phyloP scores from a whole-genome alignment of 225 moss, liverwort and hornwort species.

The Bryum argenteum region DNA sequence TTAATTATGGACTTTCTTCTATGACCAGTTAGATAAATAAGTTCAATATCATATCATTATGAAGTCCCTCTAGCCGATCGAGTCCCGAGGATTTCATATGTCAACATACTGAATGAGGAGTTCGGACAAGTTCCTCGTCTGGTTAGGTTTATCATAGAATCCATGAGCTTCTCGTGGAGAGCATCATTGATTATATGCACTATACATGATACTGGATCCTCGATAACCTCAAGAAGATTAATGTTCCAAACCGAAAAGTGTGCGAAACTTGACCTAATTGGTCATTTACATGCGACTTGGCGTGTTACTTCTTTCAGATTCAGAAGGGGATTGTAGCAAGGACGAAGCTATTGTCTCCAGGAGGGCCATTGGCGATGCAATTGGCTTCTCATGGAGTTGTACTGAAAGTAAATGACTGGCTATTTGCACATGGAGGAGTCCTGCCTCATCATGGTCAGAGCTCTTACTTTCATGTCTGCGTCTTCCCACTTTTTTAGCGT shows the following conservation, averaged over 20 bases:
- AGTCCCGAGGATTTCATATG: no score
- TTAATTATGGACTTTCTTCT: background rate
- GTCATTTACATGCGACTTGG: conserved; percentile 4
- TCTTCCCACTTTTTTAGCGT: no score
- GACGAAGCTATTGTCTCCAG: conserved; percentile 71
- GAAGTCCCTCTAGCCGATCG: background rate
- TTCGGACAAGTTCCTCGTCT: background rate
- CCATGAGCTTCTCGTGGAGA: no score
- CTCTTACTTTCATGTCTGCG: background rate
- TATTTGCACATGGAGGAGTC: conserved; percentile 95
- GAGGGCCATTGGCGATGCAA: conserved; percentile 82
- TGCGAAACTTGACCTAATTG: background rate
- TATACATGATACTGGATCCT: background rate
- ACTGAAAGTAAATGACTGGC: conserved; percentile 92
- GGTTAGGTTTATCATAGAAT: background rate
- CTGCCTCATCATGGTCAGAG: conserved; percentile 90
- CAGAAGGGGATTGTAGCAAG: conserved; percentile 72
- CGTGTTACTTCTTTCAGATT: conserved; percentile 45
- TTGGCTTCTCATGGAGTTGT: conserved; percentile 85
- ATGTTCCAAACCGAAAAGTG: background rate
- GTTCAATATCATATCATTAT: background rate
- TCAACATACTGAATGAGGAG: background rate
- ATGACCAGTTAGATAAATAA: background rate
- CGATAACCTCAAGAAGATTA: background rate
- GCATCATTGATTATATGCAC: no score